Conservation (phyloP, 345 rosid species). For the Hypericum androsaemum region DNA sequence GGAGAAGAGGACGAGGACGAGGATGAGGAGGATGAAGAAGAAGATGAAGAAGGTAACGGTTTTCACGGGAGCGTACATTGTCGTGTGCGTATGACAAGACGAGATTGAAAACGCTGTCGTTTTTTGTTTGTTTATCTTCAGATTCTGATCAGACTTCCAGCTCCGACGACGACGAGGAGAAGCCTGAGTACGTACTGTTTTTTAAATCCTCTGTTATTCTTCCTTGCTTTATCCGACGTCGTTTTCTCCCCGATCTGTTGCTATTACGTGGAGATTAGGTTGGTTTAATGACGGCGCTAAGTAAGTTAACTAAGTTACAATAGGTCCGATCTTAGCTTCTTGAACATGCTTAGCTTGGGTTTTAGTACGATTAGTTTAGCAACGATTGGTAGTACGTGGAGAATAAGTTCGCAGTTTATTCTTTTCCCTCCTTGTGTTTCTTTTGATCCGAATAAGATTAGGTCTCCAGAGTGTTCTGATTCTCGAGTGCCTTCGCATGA, state of each 20-base stretch:
- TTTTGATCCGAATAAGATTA: too few relatives aligned
- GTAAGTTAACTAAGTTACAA: too few relatives aligned
- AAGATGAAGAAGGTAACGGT: constrained; percentile 16
- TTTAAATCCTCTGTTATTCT: constrained; percentile 6
- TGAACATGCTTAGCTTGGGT: too few relatives aligned
- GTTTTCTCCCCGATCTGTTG: background rate
- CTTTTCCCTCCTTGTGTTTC: too few relatives aligned
- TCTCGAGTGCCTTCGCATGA: too few relatives aligned
- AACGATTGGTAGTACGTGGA: too few relatives aligned
- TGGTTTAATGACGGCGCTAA: too few relatives aligned
- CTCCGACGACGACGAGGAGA: constrained; percentile 32
- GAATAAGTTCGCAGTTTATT: too few relatives aligned
- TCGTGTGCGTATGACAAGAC: constrained; percentile 8
- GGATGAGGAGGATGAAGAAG: constrained; percentile 12
- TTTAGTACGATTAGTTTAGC: too few relatives aligned
- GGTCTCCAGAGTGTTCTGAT: too few relatives aligned
- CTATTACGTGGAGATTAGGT: too few relatives aligned
- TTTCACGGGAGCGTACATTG: background rate
- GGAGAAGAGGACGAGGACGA: constrained; percentile 18
- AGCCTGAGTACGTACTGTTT: constrained; percentile 48
- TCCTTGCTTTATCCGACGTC: background rate
- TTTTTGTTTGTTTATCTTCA: constrained; percentile 16
- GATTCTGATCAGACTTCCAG: constrained; percentile 47
- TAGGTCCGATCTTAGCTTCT: too few relatives aligned
- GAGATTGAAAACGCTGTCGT: constrained; percentile 16